Base-by-base conservation (phyloP, 768 basidiomycete genomes). In the Lanmaoa pseudosensibilis region DNA sequence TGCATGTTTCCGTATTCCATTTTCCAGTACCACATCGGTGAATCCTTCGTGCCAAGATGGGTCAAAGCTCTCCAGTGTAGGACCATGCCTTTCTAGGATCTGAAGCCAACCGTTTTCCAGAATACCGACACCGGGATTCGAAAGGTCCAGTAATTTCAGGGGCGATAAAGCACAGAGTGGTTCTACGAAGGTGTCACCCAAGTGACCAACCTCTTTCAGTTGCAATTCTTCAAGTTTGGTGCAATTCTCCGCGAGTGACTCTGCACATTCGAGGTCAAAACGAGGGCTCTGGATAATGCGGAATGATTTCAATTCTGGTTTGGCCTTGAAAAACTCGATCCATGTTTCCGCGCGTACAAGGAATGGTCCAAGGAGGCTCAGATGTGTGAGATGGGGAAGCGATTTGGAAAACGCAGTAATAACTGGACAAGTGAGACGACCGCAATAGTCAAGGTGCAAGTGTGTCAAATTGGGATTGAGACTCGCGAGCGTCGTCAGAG, bases 301-400 rank as follows among this genome's bases (percentile, higher is more conserved):
- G 73, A 98, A 90, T 8, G 80, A 81, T 61, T 83, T 77, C 12
- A 99, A 79, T 12, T 76, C 69, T 5, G 85, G 80, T 51, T 87
- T 83, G 2, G 80, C 67, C 50, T 80, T 69, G 72, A 98, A 84
- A 74, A 97, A 94, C 0, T 74, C 65, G 45, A 80, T 74, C 96
- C 96, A 98, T 0, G 81, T 83, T 0, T 80, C 74, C 9, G 80
- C 73, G 21, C 86, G 85, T 36, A 97, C 88, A 23, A 94, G 84
- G 73, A 92, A 94, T 2, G 94, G 94, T 0, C 90, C 96, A 13
- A 92, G 83, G 16, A 99, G 87, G 69, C 88, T 86, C 15, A 99
- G 64, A 34, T 83, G 82, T 5, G 74, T 80, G 39, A 99, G 82
- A 15, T 82, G 69, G 2, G 83, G 86, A 32, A 99, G 78, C 0